phyloP scores from a whole-genome alignment of 768 basidiomycete genomes.

The Agrocybe praecox region DNA sequence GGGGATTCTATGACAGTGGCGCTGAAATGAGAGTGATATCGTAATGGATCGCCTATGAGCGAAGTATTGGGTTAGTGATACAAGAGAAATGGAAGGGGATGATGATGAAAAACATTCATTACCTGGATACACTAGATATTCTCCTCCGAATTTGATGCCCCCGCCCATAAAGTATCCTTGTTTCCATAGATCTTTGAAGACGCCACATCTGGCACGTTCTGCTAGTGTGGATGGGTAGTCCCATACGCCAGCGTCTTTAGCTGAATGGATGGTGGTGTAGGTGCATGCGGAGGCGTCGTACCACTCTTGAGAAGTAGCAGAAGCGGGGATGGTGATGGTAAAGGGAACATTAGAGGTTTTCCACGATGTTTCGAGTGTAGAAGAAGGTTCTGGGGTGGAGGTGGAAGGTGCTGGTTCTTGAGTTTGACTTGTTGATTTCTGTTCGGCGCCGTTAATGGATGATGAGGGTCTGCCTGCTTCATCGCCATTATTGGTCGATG shows the following conservation, averaged over 20 bases:
- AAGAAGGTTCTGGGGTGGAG: constrained; percentile 2
- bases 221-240: constrained; percentile 63
- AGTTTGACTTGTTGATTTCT: constrained; percentile 10
- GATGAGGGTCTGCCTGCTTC: background rate
- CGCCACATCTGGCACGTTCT: constrained; percentile 76
- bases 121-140: constrained; percentile 97
- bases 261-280: constrained; percentile 60
- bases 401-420: constrained; percentile 3
- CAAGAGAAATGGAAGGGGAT: background rate
- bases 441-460: background rate
- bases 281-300: constrained; percentile 43
- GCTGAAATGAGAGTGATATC: constrained; percentile 97
- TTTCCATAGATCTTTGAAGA: constrained; percentile 81
- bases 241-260: constrained; percentile 75
- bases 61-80: background rate
- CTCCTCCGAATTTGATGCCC: constrained; percentile 94
- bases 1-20: constrained; percentile 78
- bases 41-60: constrained; percentile 82
- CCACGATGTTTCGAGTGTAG: background rate
- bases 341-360: constrained; percentile 29
- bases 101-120: constrained; percentile 21
- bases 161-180: constrained; percentile 87
- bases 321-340: constrained; percentile 66
- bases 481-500: background rate
- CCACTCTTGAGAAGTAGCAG: constrained; percentile 70